Evolutionary conservation across 306 rosid species (phyloP), one percentile per base, ranked within the genome.

Genomic region (Lathyrus sativus): DNA sequence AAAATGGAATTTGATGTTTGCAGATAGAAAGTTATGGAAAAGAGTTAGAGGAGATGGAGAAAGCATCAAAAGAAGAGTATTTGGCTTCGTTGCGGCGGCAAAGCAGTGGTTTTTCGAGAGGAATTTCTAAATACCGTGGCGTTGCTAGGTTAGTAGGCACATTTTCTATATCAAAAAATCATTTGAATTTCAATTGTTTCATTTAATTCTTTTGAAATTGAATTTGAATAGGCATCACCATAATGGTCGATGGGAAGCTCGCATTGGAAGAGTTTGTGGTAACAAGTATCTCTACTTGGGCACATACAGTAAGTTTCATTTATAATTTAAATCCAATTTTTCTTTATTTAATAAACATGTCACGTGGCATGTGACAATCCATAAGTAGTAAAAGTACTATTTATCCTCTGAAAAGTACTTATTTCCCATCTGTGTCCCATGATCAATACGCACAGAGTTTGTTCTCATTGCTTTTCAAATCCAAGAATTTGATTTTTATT

Each of bases 231-330:
- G 99, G 72, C 99, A 95, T 83, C 99, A 95, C 57, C 97, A 93
- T 44, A 93, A 93, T 22, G 97, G 97, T 0, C 81, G 99, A 10
- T 95, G 99, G 99, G 99, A 95, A 79, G 99, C 99, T n/a, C 78
- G 99, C 43, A 90, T 95, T 67, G 99, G 99, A 73, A 78, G 96
- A 68, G 96, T 90, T 0, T 63, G 81, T 1, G 97, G 99, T n/a
- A 95, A 87, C 96, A 95, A 90, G 46, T 95, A 95, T 55, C 84
- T 93, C 18, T 93, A 93, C 76, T 73, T 95, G 70, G 99, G 99
- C 33, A 95, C 97, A 39, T 95, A 81, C 22, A 74, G 99, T 95
- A 87, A 73, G 96, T 55, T 31, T 10, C 11, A 50, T 15, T 1
- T 24, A 6, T 1, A 24, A 54, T 57, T 24, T 17, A 29, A 48